Conservation (phyloP, 768 basidiomycete species). For the Trametes cinnabarina region DNA sequence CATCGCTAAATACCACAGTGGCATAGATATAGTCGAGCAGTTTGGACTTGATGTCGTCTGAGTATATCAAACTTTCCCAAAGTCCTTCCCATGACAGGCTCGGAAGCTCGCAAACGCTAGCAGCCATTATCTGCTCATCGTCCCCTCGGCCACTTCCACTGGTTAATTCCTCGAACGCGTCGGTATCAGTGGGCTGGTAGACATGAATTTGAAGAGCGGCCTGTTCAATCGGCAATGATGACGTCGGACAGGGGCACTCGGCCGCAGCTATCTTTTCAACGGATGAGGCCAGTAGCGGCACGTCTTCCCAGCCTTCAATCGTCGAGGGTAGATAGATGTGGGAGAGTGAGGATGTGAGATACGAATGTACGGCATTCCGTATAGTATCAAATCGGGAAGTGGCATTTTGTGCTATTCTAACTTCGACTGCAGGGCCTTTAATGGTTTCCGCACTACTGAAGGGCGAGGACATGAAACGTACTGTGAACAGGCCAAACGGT, state of each 20-base stretch:
- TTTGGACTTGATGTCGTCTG: constrained; percentile 78
- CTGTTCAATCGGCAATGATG: constrained; percentile 53
- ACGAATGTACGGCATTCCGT: constrained; percentile 58
- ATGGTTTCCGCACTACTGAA: neutral
- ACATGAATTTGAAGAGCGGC: constrained; percentile 78
- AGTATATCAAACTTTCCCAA: constrained; percentile 91
- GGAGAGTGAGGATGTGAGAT: constrained; percentile 53
- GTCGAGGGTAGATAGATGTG: constrained; percentile 68
- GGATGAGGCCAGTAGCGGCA: constrained; percentile 65
- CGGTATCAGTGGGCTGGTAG: constrained; percentile 74
- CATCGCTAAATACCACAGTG: constrained; percentile 89
- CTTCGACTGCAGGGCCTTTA: constrained; percentile 55
- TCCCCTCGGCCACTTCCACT: constrained; percentile 51
- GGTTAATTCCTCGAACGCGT: constrained; percentile 72
- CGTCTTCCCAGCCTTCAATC: constrained; percentile 77
- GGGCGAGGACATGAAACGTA: constrained; percentile 27
- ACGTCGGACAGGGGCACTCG: constrained; percentile 58
- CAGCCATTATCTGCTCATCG: constrained; percentile 78
- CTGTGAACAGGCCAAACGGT: constrained; percentile 67
- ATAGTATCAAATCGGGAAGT: constrained; percentile 77
- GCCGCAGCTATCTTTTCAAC: constrained; percentile 76
- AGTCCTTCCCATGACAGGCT: constrained; percentile 82
- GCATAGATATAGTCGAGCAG: constrained; percentile 94
- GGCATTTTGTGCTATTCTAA: constrained; percentile 65
- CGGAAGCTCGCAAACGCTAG: constrained; percentile 87